phyloP scores from a whole-genome alignment of 1,139 yeast species.

The Torulaspora pretoriensis region DNA sequence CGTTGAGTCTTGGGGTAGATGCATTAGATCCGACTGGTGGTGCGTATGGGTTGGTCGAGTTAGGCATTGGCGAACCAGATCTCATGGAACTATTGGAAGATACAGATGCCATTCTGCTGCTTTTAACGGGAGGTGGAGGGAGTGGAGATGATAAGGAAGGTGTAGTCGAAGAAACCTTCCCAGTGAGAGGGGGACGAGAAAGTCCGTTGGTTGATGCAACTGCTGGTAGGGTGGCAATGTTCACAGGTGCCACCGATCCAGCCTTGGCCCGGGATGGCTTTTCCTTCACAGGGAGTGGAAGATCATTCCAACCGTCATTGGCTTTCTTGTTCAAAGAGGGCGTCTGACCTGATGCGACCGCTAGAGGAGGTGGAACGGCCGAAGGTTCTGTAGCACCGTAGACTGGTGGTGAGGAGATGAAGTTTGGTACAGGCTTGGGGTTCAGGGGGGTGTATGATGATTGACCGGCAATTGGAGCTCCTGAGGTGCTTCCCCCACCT shows the following conservation, averaged over 20 bases:
- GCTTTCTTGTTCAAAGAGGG: slow-evolving; percentile 47
- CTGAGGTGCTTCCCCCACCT: slow-evolving; percentile 39
- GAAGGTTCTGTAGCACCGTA: slow-evolving; percentile 5
- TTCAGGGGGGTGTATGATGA: slow-evolving; percentile 15
- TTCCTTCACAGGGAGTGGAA: slow-evolving; percentile 66
- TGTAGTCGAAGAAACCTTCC: slow-evolving; percentile 19
- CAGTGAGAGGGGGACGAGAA: slow-evolving; percentile 25
- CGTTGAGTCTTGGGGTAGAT: slow-evolving; percentile 16
- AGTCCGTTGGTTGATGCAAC: slow-evolving; percentile 13
- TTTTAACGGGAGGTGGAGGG: slow-evolving; percentile 18
- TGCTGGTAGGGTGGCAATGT: slow-evolving; percentile 16
- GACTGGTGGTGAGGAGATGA: slow-evolving; percentile 15
- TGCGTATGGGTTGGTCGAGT: slow-evolving; percentile 15
- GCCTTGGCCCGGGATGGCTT: slow-evolving; percentile 46
- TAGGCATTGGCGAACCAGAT: slow-evolving; percentile 11
- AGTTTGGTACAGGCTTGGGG: slow-evolving; percentile 18
- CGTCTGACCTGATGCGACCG: slow-evolving; percentile 34
- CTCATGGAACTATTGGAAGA: slow-evolving; percentile 12
- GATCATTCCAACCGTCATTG: slow-evolving; percentile 91
- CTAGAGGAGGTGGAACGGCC: slow-evolving; percentile 20
- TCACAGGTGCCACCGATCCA: slow-evolving; percentile 33
- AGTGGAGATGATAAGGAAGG: slow-evolving; percentile 16
- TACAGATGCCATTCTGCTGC: slow-evolving; percentile 13
- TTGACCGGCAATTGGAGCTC: slow-evolving; percentile 18
- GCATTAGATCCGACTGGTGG: slow-evolving; percentile 15